A percentile compares a stretch with the other conserved stretches of the same genome.
Evolutionary conservation across 257 asterid genomes (phyloP).

Genomic region (Solanum stenotomum): DNA sequence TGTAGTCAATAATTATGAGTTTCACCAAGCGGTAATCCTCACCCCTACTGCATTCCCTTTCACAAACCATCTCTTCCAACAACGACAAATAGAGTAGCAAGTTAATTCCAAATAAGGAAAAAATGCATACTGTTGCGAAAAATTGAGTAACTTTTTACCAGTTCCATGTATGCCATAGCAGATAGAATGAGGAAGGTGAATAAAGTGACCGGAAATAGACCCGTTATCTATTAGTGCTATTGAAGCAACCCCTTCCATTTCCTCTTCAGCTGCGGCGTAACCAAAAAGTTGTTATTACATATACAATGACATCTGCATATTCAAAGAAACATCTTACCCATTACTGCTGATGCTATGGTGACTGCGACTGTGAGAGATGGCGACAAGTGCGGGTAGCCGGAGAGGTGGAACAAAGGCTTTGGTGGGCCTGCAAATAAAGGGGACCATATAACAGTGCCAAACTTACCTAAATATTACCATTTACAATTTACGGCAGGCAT

Average conservation of each 20-base stretch:
- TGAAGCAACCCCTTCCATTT: slow-evolving; percentile 68
- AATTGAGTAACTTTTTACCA: slow-evolving; percentile 29
- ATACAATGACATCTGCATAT: neutral
- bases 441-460: neutral
- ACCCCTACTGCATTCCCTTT: slow-evolving; percentile 95
- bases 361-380: neutral
- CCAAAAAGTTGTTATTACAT: neutral
- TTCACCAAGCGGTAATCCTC: slow-evolving; percentile 94
- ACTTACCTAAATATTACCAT: neutral
- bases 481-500: neutral
- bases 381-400: neutral
- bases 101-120: neutral
- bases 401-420: neutral
- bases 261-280: neutral
- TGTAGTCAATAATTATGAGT: slow-evolving; percentile 73
- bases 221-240: slow-evolving; percentile 80
- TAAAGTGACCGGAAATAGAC: slow-evolving; percentile 89
- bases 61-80: slow-evolving; percentile 77
- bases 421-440: neutral
- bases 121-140: neutral
- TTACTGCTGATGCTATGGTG: neutral
- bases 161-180: slow-evolving; percentile 88
- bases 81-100: neutral
- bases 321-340: neutral
- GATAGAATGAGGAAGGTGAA: slow-evolving; percentile 70